Evolutionary conservation across 306 rosid species (phyloP).

Genomic region (Cotoneaster glaucophyllus): DNA sequence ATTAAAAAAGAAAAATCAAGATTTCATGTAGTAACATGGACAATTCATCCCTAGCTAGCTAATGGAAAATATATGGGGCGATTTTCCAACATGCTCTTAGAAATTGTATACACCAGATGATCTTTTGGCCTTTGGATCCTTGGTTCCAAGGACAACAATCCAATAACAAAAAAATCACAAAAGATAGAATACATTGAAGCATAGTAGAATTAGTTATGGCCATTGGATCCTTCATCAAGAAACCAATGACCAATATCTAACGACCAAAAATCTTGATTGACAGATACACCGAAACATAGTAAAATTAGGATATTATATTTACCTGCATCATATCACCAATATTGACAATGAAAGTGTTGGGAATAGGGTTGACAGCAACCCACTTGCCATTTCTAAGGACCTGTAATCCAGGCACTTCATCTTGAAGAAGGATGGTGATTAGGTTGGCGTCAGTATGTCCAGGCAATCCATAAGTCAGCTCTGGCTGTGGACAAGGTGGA

Average conservation of each 20-base stretch:
- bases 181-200: too few relatives aligned
- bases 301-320: background rate
- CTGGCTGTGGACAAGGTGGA: slow-evolving; percentile 51
- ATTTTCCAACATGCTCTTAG: too few relatives aligned
- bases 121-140: too few relatives aligned
- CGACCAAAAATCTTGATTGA: background rate
- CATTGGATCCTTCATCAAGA: background rate
- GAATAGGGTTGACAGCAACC: slow-evolving; percentile 41
- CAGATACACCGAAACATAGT: background rate
- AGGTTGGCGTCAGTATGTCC: slow-evolving; percentile 45
- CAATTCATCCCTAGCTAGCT: too few relatives aligned
- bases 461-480: slow-evolving; percentile 48
- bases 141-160: too few relatives aligned
- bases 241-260: background rate
- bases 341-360: slow-evolving; percentile 43
- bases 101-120: too few relatives aligned
- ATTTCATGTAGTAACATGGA: background rate
- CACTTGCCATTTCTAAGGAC: slow-evolving; percentile 36
- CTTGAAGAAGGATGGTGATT: slow-evolving; percentile 47
- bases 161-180: too few relatives aligned
- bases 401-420: slow-evolving; percentile 48
- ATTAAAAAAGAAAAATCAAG: background rate
- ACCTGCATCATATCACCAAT: slow-evolving; percentile 60
- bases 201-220: too few relatives aligned
- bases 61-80: background rate